Conservation (phyloP, 2,329 filamentous ascomycete genomes). For the Ophidiomyces ophidiicola region DNA sequence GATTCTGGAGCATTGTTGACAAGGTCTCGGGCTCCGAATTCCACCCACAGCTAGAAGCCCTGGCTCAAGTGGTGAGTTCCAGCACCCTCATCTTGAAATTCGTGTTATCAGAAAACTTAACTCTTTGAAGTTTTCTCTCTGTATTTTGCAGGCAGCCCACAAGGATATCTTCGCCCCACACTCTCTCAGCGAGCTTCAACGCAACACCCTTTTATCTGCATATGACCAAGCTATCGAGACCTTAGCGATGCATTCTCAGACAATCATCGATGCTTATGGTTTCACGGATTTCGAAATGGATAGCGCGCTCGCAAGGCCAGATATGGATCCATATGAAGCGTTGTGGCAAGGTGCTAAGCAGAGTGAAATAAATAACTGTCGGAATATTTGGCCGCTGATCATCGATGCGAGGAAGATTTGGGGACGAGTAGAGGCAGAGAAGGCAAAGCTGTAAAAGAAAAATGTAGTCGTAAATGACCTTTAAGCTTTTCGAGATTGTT, state of each 20-base stretch:
- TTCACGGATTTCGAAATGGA: slow-evolving; percentile 21
- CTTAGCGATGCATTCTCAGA: slow-evolving; percentile 15
- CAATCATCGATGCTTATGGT: slow-evolving; percentile 19
- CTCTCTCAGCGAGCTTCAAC: slow-evolving; percentile 11
- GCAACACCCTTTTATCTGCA: slow-evolving; percentile 13
- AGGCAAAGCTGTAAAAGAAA: slow-evolving; percentile 10
- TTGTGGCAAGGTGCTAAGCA: slow-evolving; percentile 17
- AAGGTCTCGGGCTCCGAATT: slow-evolving; percentile 8
- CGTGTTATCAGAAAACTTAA: background rate
- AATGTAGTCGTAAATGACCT: background rate
- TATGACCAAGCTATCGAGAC: slow-evolving; percentile 16
- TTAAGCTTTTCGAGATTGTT: background rate
- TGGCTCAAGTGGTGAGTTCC: slow-evolving; percentile 15
- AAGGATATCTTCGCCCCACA: slow-evolving; percentile 15
- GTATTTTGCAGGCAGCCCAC: slow-evolving; percentile 15
- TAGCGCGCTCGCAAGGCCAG: slow-evolving; percentile 17
- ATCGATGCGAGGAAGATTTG: slow-evolving; percentile 17
- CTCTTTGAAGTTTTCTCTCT: slow-evolving; percentile 16
- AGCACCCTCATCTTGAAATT: background rate
- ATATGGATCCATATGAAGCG: slow-evolving; percentile 20
- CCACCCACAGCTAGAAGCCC: slow-evolving; percentile 8
- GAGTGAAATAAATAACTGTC: slow-evolving; percentile 20
- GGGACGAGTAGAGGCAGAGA: slow-evolving; percentile 13
- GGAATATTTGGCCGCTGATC: slow-evolving; percentile 18
- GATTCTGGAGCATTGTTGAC: slow-evolving; percentile 16